Conservation (phyloP, 345 rosid species). For the Salix suchowensis region DNA sequence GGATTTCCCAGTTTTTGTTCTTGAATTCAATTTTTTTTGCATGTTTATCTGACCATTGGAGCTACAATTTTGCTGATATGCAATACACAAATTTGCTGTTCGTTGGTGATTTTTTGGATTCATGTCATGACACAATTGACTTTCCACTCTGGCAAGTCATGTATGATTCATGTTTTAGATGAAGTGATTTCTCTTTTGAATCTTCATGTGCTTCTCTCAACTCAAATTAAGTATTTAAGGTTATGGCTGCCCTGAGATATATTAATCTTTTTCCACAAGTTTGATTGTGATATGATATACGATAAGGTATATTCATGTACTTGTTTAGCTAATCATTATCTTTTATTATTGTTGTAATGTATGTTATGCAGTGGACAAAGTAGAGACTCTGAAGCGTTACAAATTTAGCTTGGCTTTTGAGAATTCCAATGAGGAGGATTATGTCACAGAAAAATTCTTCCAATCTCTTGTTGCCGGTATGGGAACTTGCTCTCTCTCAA, state of each 20-base stretch:
- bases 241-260: neutral
- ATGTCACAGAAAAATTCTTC: slow-evolving; percentile 91
- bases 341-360: neutral
- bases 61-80: neutral
- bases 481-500: neutral
- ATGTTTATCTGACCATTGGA: neutral
- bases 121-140: neutral
- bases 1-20: neutral
- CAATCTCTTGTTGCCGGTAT: slow-evolving; percentile 94
- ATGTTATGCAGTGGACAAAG: slow-evolving; percentile 68
- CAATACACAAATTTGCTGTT: neutral
- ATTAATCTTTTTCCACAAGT: too few species aligned
- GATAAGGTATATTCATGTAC: neutral
- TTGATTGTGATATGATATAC: neutral
- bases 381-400: slow-evolving; percentile 75
- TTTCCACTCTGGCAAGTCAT: neutral
- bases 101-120: neutral
- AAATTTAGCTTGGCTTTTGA: slow-evolving; percentile 95
- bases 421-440: slow-evolving; percentile 97
- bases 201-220: neutral
- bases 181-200: neutral
- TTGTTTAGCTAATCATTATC: neutral
- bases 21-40: neutral
- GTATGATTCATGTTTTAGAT: neutral
- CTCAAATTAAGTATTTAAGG: neutral